Conservation (phyloP, 2,329 filamentous ascomycete species). For the Colletotrichum karsti region DNA sequence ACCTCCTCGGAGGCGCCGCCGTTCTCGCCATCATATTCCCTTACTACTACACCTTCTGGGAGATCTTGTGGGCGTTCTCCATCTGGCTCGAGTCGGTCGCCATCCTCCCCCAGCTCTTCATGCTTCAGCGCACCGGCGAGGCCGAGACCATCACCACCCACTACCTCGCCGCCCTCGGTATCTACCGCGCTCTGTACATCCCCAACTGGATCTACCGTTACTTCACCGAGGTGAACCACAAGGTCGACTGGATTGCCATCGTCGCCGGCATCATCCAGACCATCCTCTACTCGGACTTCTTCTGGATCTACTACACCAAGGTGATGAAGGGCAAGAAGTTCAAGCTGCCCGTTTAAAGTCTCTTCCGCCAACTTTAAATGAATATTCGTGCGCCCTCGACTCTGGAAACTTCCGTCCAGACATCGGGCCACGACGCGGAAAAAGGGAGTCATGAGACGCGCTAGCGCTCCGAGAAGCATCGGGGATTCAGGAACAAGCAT, state of each 20-base stretch:
- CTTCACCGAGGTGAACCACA: slow-evolving; percentile 76
- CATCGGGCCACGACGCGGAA: not conserved
- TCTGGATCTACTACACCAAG: slow-evolving; percentile 99
- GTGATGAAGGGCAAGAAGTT: slow-evolving; percentile 90
- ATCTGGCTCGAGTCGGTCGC: slow-evolving; percentile 98
- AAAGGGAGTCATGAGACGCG: not conserved
- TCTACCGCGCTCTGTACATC: slow-evolving; percentile 94
- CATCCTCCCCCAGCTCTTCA: slow-evolving; percentile 96
- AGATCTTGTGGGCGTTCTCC: slow-evolving; percentile 97
- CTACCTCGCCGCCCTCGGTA: slow-evolving; percentile 92
- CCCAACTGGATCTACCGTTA: slow-evolving; percentile 98
- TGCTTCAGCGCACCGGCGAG: slow-evolving; percentile 96
- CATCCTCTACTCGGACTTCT: slow-evolving; percentile 97
- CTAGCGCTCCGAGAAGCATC: not conserved
- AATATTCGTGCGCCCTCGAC: not conserved
- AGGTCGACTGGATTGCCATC: slow-evolving; percentile 85
- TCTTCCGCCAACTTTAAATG: not conserved
- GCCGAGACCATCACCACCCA: slow-evolving; percentile 99
- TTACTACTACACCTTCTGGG: slow-evolving; percentile 81
- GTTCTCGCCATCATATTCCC: slow-evolving; percentile 85
- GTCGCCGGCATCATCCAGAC: slow-evolving; percentile 93
- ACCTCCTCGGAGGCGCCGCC: slow-evolving; percentile 83
- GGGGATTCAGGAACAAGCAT: not conserved
- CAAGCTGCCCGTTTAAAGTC: slow-evolving; percentile 77
- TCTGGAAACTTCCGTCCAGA: not conserved